Evolutionary conservation across 352 stramenopile genomes (phyloP).

Genomic region (Phytopythium chamaehyphon): DNA sequence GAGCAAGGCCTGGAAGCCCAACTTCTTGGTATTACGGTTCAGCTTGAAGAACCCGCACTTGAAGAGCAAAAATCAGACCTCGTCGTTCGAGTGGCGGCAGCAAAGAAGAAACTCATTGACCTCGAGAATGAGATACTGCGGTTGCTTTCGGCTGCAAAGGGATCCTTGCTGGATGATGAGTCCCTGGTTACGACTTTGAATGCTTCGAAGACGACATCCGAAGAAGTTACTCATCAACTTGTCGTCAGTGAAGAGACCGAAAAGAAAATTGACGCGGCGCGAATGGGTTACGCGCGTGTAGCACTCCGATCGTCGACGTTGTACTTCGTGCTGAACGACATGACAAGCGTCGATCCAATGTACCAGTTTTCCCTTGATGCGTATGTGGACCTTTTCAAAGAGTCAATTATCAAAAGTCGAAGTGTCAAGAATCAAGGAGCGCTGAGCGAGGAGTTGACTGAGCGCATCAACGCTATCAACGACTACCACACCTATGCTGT

Average conservation of each 20-base stretch:
- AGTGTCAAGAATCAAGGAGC: slow-evolving; percentile 78
- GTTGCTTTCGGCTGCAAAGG: slow-evolving; percentile 88
- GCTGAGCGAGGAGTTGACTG: slow-evolving; percentile 78
- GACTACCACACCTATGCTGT: slow-evolving; percentile 94
- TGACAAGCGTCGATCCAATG: slow-evolving; percentile 95
- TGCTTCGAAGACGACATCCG: slow-evolving; percentile 92
- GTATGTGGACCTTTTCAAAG: slow-evolving; percentile 94
- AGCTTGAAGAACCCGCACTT: slow-evolving; percentile 91
- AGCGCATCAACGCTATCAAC: slow-evolving; percentile 93
- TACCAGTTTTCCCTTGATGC: slow-evolving; percentile 96
- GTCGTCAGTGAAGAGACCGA: slow-evolving; percentile 93
- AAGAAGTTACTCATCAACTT: slow-evolving; percentile 92
- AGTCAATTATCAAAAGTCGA: slow-evolving; percentile 88
- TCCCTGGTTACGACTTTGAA: slow-evolving; percentile 94
- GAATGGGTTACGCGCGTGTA: slow-evolving; percentile 92
- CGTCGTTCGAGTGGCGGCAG: slow-evolving; percentile 86
- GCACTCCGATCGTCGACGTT: slow-evolving; percentile 92
- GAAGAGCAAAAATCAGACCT: slow-evolving; percentile 94
- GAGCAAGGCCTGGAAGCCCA: slow-evolving; percentile 94
- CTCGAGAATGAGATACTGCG: slow-evolving; percentile 95
- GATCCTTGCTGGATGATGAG: slow-evolving; percentile 93
- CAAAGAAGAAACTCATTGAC: slow-evolving; percentile 94
- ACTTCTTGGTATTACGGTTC: slow-evolving; percentile 92
- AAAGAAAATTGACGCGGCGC: slow-evolving; percentile 92
- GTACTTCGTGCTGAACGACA: slow-evolving; percentile 96